A percentile compares a stretch with the other conserved stretches of the same genome.
These are phyloP conservation scores for Tephrocybe sp. DNA, from an alignment of 768 basidiomycete genomes.

Conservation along the genomic window DNA sequence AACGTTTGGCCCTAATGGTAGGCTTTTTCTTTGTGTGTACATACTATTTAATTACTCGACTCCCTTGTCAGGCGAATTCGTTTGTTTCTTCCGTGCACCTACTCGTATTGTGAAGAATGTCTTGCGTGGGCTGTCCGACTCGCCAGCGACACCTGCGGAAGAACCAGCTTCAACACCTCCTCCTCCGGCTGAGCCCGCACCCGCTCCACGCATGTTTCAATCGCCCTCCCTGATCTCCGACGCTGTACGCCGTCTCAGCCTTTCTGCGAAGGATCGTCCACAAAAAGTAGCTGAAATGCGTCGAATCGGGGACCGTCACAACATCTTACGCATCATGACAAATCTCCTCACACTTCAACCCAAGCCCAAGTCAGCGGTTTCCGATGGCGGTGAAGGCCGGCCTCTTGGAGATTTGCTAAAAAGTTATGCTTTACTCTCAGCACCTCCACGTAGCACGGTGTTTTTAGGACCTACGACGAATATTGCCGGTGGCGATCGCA, in stretches of 20 bases:
- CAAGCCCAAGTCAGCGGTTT: conserved; percentile 40
- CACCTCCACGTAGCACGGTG: conserved; percentile 52
- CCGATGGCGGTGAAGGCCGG: conserved; percentile 32
- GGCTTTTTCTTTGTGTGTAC: conserved; percentile 11
- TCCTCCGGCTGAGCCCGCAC: conserved; percentile 17
- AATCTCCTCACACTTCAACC: conserved; percentile 61
- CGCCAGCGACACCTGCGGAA: conserved; percentile 35
- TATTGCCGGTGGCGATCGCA: conserved; percentile 49
- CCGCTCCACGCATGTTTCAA: conserved; percentile 43
- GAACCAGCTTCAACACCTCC: conserved; percentile 21
- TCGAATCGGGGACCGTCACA: conserved; percentile 48
- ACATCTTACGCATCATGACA: conserved; percentile 75
- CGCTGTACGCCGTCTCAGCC: conserved; percentile 61
- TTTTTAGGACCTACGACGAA: conserved; percentile 53
- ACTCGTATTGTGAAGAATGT: conserved; percentile 67
- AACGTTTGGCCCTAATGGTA: conserved; percentile 86
- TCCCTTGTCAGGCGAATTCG: conserved; percentile 62
- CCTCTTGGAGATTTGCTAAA: conserved; percentile 38
- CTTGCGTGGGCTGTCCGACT: conserved; percentile 44
- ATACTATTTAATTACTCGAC: no score
- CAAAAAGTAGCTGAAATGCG: conserved; percentile 37
- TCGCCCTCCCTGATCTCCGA: conserved; percentile 72
- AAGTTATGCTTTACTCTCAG: conserved; percentile 41
- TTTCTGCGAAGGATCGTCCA: conserved; percentile 58
- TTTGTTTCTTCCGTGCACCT: conserved; percentile 82